phyloP scores from a whole-genome alignment of 1,284 basidiomycete species.

The Boletus hoseneyae region DNA sequence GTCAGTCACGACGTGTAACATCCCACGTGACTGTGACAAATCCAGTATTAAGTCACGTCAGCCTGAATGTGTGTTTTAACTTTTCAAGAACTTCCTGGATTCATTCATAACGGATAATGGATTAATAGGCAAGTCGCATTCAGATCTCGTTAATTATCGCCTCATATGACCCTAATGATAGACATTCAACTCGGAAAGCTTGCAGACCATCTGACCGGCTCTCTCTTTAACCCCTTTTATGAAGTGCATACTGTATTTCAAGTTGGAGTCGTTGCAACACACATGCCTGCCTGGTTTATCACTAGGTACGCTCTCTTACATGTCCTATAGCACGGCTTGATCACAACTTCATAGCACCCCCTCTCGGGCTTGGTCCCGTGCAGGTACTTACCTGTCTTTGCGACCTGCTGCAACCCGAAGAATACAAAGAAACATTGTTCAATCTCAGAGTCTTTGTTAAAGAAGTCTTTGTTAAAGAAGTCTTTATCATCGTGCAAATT shows the following conservation, averaged over 20 bases:
- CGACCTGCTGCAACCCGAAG: conserved; percentile 24
- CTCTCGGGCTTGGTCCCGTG: conserved; percentile 26
- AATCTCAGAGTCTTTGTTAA: background rate
- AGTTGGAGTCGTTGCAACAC: background rate
- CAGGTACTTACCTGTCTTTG: conserved; percentile 25
- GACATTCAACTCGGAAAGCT: background rate
- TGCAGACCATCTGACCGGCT: background rate
- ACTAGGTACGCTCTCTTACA: too few relatives aligned
- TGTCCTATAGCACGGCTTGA: background rate
- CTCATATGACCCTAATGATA: background rate
- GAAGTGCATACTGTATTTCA: too few relatives aligned
- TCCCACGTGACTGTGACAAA: conserved; percentile 18
- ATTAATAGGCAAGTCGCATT: background rate
- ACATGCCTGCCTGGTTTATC: conserved; percentile 6
- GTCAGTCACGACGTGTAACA: conserved; percentile 26
- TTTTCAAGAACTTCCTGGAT: background rate
- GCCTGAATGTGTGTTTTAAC: too few relatives aligned
- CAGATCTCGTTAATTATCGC: background rate
- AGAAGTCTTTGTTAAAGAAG: conserved; percentile 1
- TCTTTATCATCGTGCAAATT: conserved; percentile 27
- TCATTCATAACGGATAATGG: background rate
- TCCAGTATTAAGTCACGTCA: conserved; percentile 2
- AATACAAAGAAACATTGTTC: conserved; percentile 14
- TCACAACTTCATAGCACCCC: conserved; percentile 12
- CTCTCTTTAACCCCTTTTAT: background rate